Base-by-base conservation (phyloP, 192 early-diverging fungal species). In the Podila horticola region DNA sequence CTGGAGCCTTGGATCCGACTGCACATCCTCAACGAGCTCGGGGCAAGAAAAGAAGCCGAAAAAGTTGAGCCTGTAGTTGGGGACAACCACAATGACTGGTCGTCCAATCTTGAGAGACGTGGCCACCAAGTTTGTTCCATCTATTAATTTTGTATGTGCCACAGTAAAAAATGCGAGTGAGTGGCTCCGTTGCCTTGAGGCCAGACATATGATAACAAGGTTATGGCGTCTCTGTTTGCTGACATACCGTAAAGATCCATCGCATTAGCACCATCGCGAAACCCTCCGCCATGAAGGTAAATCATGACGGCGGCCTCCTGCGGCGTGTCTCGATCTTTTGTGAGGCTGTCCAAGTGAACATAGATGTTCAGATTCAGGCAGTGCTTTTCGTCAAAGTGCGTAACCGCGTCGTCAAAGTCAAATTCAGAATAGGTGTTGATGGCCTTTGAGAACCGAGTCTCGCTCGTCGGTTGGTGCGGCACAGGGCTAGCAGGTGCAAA, bases 31-130 rank as follows among this genome's bases (percentile, higher is more conserved):
- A 4, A 70, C 30, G 11, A 83, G 48, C 33, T 76, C 76, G 9
- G 70, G 64, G 50, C 66, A 72, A 17, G 84, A 62, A 28, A 88
- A 72, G 60, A 76, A 85, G 1, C 88, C 88, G 12, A 82, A 63
- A 26, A 72, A 69, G 66, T 88, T 86, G 22, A 88, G 75, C 1
- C 89, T 84, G 58, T 90, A 88, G 69, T 86, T 88, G 62, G 82
- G 34, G 5, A 65, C 64, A 10, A 90, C 87, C n/a, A 90, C 71
- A 22, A 88, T 79, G 10, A 87, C 69, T n/a, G 82, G 82, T 13
- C 67, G 66, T 1, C 64, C 68, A 15, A 77, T 48, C 13, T 70
- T 11, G 19, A 70, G 29, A 2, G 82, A 72, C 19, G 52, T 48
- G n/a, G 22, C 30, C 10, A 83, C 82, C 3, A 83, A 45, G 8